Percentiles rank a stretch among this genome's conserved stretches.
These are phyloP conservation scores for Trypethelium eluteriae DNA, from an alignment of 495 filamentous ascomycete genomes.

Conservation along the genomic window DNA sequence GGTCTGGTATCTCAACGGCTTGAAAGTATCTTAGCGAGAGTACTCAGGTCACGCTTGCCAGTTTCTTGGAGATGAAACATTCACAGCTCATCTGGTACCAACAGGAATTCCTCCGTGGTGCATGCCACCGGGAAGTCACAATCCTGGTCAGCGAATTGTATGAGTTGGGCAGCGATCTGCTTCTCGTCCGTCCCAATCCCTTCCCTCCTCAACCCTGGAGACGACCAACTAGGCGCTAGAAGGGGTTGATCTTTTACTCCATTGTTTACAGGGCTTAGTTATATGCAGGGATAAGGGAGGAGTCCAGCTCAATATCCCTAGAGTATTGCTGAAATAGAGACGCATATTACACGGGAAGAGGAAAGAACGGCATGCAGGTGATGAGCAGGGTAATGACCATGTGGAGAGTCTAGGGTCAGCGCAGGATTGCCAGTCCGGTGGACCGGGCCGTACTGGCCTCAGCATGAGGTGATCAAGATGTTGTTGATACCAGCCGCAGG, in stretches of 20 bases:
- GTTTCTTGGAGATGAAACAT: not conserved
- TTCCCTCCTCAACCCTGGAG: constrained; percentile 34
- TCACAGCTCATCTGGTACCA: not conserved
- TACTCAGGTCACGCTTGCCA: not conserved
- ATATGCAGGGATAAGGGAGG: constrained; percentile 29
- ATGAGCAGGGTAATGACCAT: constrained; percentile 13
- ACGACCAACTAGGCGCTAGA: constrained; percentile 34
- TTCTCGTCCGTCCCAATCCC: constrained; percentile 30
- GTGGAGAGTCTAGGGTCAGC: constrained; percentile 10
- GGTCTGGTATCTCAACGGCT: too few species aligned
- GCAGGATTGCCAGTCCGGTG: not conserved
- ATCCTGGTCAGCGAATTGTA: constrained; percentile 27
- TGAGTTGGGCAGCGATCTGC: constrained; percentile 32
- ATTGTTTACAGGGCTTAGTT: constrained; percentile 27
- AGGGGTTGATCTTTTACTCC: constrained; percentile 34
- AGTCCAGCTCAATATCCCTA: constrained; percentile 26
- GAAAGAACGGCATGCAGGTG: constrained; percentile 13
- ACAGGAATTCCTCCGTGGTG: not conserved
- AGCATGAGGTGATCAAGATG: not conserved
- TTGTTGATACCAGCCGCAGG: not conserved
- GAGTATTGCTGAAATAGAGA: constrained; percentile 32
- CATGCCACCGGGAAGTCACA: constrained; percentile 14
- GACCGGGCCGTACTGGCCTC: not conserved
- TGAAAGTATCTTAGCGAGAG: not conserved
- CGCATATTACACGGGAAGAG: constrained; percentile 25